phyloP scores from a whole-genome alignment of 345 rosid species.

The Eutrema yunnanense region DNA sequence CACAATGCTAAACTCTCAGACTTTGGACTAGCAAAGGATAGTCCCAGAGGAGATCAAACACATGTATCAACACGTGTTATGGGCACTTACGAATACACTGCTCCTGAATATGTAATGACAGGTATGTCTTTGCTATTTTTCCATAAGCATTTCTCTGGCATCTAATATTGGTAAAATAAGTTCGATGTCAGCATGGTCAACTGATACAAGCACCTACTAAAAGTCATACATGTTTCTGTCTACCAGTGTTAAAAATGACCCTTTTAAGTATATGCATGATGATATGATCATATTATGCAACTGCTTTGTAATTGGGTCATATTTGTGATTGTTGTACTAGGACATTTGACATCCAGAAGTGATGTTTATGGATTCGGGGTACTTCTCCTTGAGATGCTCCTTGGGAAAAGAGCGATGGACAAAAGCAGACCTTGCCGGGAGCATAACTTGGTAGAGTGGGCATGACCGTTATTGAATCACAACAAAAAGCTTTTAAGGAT shows the following conservation, averaged over 20 bases:
- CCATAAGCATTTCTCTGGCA: background rate
- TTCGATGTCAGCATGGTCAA: background rate
- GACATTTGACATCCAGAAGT: slow-evolving; percentile 92
- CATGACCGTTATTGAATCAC: slow-evolving; percentile 74
- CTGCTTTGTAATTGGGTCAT: background rate
- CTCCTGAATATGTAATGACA: slow-evolving; percentile 94
- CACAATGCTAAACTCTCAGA: slow-evolving; percentile 94
- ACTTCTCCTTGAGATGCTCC: slow-evolving; percentile 89
- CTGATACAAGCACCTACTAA: background rate
- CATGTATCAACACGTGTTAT: slow-evolving; percentile 98
- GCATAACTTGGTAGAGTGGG: slow-evolving; percentile 97
- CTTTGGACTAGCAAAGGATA: slow-evolving; percentile 96
- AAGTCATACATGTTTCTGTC: background rate
- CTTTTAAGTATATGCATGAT: background rate
- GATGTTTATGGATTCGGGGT: slow-evolving; percentile 97
- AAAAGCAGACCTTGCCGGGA: slow-evolving; percentile 85
- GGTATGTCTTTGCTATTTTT: slow-evolving; percentile 44
- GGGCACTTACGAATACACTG: slow-evolving; percentile 99
- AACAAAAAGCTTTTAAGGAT: slow-evolving; percentile 84
- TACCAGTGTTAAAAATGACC: background rate
- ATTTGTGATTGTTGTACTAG: slow-evolving; percentile 40
- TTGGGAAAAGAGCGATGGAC: slow-evolving; percentile 94
- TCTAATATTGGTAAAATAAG: background rate
- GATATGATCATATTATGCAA: background rate
- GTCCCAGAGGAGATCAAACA: slow-evolving; percentile 97